Evolutionary conservation across 352 stramenopile genomes (phyloP).

Genomic region (Saprolegnia diclina): DNA sequence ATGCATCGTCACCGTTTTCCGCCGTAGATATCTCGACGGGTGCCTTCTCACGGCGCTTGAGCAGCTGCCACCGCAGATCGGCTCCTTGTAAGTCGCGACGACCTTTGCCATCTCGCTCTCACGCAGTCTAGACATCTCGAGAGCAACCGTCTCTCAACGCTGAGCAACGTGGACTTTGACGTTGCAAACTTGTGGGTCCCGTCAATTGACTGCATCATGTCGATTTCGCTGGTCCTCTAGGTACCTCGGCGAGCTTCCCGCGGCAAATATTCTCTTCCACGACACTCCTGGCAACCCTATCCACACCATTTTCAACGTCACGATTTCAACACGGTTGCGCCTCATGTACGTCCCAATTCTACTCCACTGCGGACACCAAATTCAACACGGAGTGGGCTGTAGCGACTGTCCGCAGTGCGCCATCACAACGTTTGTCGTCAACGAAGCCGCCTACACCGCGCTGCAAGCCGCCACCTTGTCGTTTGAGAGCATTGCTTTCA

Average conservation of each 20-base stretch:
- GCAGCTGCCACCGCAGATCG: neutral
- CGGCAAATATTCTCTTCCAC: neutral
- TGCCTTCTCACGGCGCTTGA: neutral
- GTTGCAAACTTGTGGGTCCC: neutral
- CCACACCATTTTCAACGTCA: neutral
- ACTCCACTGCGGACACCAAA: neutral
- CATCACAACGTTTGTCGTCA: constrained; percentile 3
- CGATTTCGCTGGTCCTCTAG: neutral
- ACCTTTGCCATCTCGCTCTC: neutral
- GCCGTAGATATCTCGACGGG: neutral
- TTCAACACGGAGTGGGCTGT: neutral
- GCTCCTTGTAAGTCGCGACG: neutral
- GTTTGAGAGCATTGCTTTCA: neutral
- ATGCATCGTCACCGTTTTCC: neutral
- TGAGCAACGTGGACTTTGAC: neutral
- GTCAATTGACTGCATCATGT: too few species aligned
- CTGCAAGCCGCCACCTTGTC: neutral
- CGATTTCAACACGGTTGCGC: neutral
- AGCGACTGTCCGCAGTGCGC: neutral
- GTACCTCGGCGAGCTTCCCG: neutral
- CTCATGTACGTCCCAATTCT: neutral
- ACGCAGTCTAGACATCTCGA: constrained; percentile 5
- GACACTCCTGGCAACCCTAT: neutral
- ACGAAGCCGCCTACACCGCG: neutral
- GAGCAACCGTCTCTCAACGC: neutral